phyloP scores from a whole-genome alignment of 306 rosid genomes.

The Cyamopsis tetragonoloba region DNA sequence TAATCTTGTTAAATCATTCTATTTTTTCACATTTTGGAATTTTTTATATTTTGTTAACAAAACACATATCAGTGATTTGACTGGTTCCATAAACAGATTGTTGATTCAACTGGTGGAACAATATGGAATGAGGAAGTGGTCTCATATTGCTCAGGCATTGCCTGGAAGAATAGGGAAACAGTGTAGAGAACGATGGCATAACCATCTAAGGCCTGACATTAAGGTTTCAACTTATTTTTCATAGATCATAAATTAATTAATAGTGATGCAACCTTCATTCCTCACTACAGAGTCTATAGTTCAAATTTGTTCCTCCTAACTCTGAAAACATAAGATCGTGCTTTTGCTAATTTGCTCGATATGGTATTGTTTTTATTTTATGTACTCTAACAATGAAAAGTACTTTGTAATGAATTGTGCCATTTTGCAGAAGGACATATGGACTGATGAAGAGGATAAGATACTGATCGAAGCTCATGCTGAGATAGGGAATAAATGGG shows the following conservation, averaged over 20 bases:
- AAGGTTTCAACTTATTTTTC: conserved; percentile 49
- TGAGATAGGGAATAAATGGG: conserved; percentile 96
- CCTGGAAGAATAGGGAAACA: conserved; percentile 96
- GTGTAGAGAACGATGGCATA: conserved; percentile 98
- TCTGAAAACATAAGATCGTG: not conserved
- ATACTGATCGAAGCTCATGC: conserved; percentile 67
- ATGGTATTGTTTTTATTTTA: too few species aligned
- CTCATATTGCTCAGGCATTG: conserved; percentile 80
- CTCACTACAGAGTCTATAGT: not conserved
- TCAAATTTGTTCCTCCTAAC: not conserved
- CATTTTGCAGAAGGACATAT: conserved; percentile 68
- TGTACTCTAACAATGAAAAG: not conserved
- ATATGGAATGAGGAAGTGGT: conserved; percentile 92
- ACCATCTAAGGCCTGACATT: conserved; percentile 90
- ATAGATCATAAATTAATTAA: not conserved
- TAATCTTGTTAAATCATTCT: not conserved
- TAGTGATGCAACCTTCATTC: not conserved
- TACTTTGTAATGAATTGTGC: not conserved
- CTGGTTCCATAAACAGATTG: conserved; percentile 42
- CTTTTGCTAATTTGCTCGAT: not conserved
- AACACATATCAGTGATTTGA: not conserved
- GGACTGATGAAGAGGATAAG: conserved; percentile 90
- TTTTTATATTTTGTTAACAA: not conserved
- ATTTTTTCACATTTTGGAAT: not conserved
- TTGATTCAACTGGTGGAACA: conserved; percentile 73